Base-by-base conservation (phyloP, 2,329 filamentous ascomycete species). In the Phialocephala sp. region DNA sequence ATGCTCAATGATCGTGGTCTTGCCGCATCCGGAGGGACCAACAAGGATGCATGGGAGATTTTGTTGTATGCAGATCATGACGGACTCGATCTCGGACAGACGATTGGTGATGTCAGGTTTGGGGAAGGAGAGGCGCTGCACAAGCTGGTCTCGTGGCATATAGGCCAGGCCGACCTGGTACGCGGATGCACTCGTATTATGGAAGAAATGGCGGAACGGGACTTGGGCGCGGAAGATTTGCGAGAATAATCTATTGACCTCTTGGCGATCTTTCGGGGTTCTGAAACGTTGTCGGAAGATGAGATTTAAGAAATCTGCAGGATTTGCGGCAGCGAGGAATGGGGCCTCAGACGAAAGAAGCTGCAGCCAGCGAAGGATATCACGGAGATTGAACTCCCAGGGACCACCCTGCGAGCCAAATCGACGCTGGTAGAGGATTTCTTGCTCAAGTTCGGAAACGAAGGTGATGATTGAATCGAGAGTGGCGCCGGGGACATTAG, bases 331-430 rank as follows among this genome's bases (percentile, higher is more conserved):
- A 32, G 83, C 79, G 20, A 94, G 80, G 15, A 93, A 79, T 4
- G 87, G 82, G 52, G 89, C 83, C 0, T 83, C 76, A 0, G 86
- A 86, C 12, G 85, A 84, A 37, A 91, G 81, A 15, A 98, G 79
- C 70, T 91, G 87, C 57, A 97, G 80, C 94, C 94, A 98, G 67
- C 94, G 87, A 63, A 95, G 86, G 2, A 93, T 92, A 77, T 98
- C 94, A 77, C 93, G 90, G 69, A 99, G 81, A 74, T 97, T 99
- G 76, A 97, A 95, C 75, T 97, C 95, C 95, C 93, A 99, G 1
- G 96, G 95, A 8, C 90, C 91, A 15, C 88, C 88, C 70, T 88
- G 85, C 0, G 82, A 80, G 1, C 87, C 88, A 71, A 90, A 89
- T 0, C 81, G 78, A 67, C 82, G 84, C 60, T 84, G 80, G 35